Evolutionary conservation across 352 stramenopile species (phyloP), one percentile per base, ranked within the genome.

Genomic region (Phytopythium ostracodes): DNA sequence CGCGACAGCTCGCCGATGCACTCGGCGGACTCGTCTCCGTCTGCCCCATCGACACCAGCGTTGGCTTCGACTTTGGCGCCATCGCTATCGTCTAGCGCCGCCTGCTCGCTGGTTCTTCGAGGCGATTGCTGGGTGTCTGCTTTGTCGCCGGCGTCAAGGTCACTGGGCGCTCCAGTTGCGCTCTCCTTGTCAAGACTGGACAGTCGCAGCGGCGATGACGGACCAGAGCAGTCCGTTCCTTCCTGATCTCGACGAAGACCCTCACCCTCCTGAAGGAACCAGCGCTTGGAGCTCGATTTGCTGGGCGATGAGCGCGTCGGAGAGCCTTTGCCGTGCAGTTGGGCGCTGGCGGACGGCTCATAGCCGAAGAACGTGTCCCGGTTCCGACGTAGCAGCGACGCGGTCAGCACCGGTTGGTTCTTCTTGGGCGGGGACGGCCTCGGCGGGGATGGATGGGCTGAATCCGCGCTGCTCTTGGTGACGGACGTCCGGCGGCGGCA

Each of bases 1-100:
- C 78, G 67, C 1, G 82, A 88, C 35, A 91, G 66, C 20, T 89
- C 82, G 1, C 79, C 79, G 31, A 88, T 76, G 15, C 68, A 73
- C 31, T 88, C 78, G 12, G 63, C 35, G 2, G 36, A 11, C 1
- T 63, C 46, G 4, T 18, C 43, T 29, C 14, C 24, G 3, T 43
- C 42, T 2, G 7, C 22, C 11, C 9, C 36, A 31, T 29, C 31
- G 52, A 46, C 17, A 12, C 20, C 29, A 6, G 0, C 31, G 31
- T 3, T 7, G 35, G 4, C 15, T 31, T 59, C n/a, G 17, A n/a
- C 10, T 4, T 29, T n/a, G 27, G 15, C 49, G 40, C 24, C 15
- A 4, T 54, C 47, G 17, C 7, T 15, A 0, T 6, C 15, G 1
- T 12, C 47, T 3, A 38, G 14, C 2, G 25, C 10, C 27, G 25